A percentile compares a stretch with the other conserved stretches of the same genome.
phyloP scores from a whole-genome alignment of 2,329 filamentous ascomycete genomes.

The Penicillium sp. region DNA sequence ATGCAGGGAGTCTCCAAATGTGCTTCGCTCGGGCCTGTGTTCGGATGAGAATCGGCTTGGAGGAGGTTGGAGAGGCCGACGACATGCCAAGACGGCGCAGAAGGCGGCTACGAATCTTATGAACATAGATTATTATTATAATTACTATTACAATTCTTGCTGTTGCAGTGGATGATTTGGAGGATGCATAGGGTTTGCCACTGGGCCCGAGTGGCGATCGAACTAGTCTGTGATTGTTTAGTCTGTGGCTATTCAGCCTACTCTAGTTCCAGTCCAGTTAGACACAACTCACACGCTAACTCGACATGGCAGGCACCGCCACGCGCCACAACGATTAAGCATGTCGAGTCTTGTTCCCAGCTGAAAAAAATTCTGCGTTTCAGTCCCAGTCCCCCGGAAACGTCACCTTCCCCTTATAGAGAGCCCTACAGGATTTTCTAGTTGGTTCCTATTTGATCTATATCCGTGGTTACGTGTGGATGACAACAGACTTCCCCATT shows the following conservation, averaged over 20 bases:
- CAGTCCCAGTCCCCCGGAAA: constrained; percentile 9
- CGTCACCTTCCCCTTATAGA: constrained; percentile 2
- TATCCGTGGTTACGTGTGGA: background rate
- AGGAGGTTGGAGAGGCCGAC: background rate
- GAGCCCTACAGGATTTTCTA: background rate
- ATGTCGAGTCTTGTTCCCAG: background rate
- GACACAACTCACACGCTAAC: constrained; percentile 1
- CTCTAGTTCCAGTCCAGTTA: too few species aligned
- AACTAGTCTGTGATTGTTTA: background rate
- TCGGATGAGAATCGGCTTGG: background rate
- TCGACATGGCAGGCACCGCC: background rate
- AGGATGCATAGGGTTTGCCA: background rate
- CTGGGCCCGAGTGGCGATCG: background rate
- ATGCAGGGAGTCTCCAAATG: constrained; percentile 4
- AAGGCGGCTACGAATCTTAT: too few species aligned
- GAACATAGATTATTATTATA: background rate
- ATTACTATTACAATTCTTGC: background rate
- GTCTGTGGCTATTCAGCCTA: background rate
- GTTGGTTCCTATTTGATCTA: too few species aligned
- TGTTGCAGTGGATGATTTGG: background rate
- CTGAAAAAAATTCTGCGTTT: constrained; percentile 19
- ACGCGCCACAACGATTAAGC: constrained; percentile 1
- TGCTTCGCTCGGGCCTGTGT: background rate
- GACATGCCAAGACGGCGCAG: background rate
- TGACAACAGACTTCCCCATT: constrained; percentile 1